A percentile compares a stretch with the other conserved stretches of the same genome.
phyloP scores from a whole-genome alignment of 805 yeast genomes.

The Zygotorulaspora sp. region DNA sequence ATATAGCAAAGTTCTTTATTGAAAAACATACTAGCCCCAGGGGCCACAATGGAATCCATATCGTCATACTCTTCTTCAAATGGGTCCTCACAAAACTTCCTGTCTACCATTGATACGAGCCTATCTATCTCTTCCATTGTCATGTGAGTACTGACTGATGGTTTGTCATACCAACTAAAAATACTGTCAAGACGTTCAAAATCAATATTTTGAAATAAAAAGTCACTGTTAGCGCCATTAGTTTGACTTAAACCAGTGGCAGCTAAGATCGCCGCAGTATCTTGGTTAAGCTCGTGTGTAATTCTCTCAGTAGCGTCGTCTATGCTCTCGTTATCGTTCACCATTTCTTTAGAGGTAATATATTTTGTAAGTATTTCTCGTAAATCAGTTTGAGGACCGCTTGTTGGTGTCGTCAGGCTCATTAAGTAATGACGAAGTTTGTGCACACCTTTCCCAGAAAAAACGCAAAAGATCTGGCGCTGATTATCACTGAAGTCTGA shows the following conservation, averaged over 20 bases:
- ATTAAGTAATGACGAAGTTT: conserved; percentile 68
- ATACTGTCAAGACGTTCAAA: conserved; percentile 31
- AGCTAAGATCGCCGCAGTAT: conserved; percentile 34
- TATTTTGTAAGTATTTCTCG: conserved; percentile 32
- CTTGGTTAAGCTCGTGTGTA: conserved; percentile 29
- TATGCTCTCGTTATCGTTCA: conserved; percentile 26
- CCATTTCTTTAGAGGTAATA: conserved; percentile 25
- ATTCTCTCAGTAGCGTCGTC: conserved; percentile 30
- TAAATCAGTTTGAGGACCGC: conserved; percentile 34
- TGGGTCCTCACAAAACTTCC: conserved; percentile 33
- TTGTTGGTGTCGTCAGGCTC: conserved; percentile 34
- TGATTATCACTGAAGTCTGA: conserved; percentile 86
- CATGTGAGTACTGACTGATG: conserved; percentile 7
- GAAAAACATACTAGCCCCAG: conserved; percentile 28
- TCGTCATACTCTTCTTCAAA: conserved; percentile 31
- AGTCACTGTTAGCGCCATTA: conserved; percentile 30
- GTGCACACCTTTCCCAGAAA: conserved; percentile 83
- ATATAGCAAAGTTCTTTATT: conserved; percentile 33
- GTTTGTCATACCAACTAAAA: conserved; percentile 23
- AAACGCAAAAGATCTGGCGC: conserved; percentile 82
- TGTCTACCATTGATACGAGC: conserved; percentile 25
- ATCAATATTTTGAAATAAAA: conserved; percentile 31
- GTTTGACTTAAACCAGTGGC: conserved; percentile 34
- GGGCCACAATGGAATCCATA: conserved; percentile 27
- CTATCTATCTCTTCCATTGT: conserved; percentile 22